phyloP scores from a whole-genome alignment of 75 land plant species.

The Sequoiadendron giganteum region DNA sequence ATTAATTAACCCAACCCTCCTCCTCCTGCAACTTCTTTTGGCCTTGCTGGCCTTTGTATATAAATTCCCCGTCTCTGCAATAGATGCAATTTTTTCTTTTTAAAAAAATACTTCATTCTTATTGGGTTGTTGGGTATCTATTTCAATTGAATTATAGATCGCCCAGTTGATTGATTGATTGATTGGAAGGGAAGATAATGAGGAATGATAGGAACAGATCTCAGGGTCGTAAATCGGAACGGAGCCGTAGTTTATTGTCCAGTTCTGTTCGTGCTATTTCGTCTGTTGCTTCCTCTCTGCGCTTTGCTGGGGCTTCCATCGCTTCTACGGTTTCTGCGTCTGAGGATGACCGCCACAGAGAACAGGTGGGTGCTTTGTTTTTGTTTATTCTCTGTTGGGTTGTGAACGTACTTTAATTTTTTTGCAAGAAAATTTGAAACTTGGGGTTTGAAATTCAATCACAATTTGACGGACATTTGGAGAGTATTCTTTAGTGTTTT shows the following conservation, averaged over 20 bases:
- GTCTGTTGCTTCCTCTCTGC: conserved; percentile 39
- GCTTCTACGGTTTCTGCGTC: conserved; percentile 46
- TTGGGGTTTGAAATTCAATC: not conserved
- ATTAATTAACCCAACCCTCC: not conserved
- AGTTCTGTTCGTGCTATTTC: conserved; percentile 43
- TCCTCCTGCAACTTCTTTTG: not conserved
- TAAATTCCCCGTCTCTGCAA: not conserved
- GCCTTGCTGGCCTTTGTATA: not conserved
- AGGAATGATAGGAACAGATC: not conserved
- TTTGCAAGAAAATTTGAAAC: not conserved
- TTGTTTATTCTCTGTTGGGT: not conserved
- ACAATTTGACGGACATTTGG: not conserved
- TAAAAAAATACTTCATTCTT: not conserved
- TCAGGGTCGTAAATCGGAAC: conserved; percentile 2
- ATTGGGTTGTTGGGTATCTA: not conserved
- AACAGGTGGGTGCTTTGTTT: conserved; percentile 42
- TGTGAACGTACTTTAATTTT: not conserved
- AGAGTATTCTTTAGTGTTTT: not conserved
- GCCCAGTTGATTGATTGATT: not conserved
- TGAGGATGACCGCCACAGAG: conserved; percentile 25
- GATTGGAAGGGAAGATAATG: not conserved
- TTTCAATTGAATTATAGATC: not conserved
- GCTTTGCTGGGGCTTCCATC: conserved; percentile 58
- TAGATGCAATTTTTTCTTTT: not conserved
- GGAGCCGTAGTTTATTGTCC: conserved; percentile 36